Evolutionary conservation across 768 basidiomycete genomes (phyloP).

Genomic region (Pisolithus microcarpus): DNA sequence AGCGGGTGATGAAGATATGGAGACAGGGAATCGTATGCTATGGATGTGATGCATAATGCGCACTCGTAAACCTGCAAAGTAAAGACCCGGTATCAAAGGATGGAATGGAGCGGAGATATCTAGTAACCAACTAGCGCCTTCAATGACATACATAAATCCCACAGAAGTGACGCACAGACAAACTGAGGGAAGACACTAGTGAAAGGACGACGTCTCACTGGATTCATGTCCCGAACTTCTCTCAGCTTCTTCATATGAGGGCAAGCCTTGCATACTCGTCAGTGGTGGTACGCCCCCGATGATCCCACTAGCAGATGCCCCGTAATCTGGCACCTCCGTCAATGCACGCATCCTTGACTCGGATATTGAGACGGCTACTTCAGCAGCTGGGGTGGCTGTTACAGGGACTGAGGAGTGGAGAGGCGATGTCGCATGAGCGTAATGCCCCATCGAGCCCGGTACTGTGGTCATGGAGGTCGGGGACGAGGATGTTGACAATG

Average conservation of each 20-base stretch:
- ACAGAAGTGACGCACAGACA: not conserved
- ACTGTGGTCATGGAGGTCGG: not conserved
- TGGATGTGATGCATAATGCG: not conserved
- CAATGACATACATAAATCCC: not conserved
- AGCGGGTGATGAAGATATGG: not conserved
- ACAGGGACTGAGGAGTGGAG: not conserved
- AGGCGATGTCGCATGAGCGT: conserved; percentile 9
- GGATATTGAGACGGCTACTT: conserved; percentile 9
- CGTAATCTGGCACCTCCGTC: conserved; percentile 82
- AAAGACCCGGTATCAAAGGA: not conserved
- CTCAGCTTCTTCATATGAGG: conserved; percentile 76
- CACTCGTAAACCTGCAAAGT: not conserved
- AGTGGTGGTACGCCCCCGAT: conserved; percentile 87
- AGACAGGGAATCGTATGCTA: not conserved
- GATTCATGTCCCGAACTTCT: conserved; percentile 2
- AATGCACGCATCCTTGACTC: conserved; percentile 44
- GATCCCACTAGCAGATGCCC: conserved; percentile 77
- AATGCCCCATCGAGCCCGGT: conserved; percentile 5
- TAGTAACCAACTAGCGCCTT: not conserved
- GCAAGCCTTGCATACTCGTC: conserved; percentile 66
- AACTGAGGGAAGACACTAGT: not conserved
- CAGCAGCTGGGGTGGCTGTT: not conserved
- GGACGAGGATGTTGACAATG: conserved; percentile 6
- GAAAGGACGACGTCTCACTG: not conserved
- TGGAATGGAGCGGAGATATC: not conserved